Conservation (phyloP, 225 moss, liverwort and hornwort genomes). For the Pseudisothecium myosuroides region DNA sequence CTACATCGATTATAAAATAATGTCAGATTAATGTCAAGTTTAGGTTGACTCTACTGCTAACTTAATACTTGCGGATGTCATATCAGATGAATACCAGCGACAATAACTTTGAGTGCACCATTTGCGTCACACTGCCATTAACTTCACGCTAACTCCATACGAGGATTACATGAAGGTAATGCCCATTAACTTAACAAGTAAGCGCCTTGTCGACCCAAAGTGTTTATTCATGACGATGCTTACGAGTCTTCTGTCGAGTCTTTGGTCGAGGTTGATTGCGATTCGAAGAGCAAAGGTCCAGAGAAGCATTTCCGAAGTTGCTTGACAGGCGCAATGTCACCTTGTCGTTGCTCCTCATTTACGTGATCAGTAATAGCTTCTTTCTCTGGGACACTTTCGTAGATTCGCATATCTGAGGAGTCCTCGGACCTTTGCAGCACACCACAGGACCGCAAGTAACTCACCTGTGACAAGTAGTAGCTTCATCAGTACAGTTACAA, state of each 20-base stretch:
- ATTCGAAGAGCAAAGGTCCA: conserved; percentile 24
- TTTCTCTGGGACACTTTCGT: not conserved
- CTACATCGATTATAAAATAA: not conserved
- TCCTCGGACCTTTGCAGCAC: conserved; percentile 34
- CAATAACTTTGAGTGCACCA: not conserved
- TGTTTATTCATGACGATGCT: not conserved
- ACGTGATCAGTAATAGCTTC: not conserved
- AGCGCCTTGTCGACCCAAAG: not conserved
- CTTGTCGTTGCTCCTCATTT: not conserved
- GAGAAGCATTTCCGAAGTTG: conserved; percentile 53
- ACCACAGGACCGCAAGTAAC: conserved; percentile 42
- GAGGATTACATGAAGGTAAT: not conserved
- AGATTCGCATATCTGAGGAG: not conserved
- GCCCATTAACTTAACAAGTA: not conserved
- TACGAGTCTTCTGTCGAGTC: conserved; percentile 5
- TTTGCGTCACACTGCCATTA: not conserved
- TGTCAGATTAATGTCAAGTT: not conserved
- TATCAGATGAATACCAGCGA: not conserved
- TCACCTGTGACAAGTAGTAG: conserved; percentile 10
- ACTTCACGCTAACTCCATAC: not conserved
- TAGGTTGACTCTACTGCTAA: not conserved
- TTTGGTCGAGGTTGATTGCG: not conserved
- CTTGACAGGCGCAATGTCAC: conserved; percentile 12
- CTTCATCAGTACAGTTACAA: not conserved
- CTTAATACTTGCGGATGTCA: not conserved